Conservation (phyloP, 148 eudicot species). For the Rhododendron griersonianum region DNA sequence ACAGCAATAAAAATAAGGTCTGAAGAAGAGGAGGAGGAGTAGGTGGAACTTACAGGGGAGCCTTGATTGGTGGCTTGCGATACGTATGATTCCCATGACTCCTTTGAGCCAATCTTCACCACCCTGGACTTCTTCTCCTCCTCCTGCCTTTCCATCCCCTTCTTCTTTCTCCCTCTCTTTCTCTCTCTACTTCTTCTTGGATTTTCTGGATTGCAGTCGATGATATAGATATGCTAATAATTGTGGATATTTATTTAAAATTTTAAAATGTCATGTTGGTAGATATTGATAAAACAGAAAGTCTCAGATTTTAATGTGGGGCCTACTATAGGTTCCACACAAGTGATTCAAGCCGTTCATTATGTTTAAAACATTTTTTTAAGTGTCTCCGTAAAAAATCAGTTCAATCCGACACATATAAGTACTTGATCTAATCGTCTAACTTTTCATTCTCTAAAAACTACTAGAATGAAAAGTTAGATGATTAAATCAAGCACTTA, state of each 20-base stretch:
- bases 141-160: conserved; percentile 28
- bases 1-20: not conserved
- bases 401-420: no score
- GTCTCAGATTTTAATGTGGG: no score
- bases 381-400: no score
- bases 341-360: no score
- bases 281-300: not conserved
- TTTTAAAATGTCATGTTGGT: not conserved
- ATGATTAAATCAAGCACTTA: no score
- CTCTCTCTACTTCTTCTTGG: not conserved
- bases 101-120: conserved; percentile 38
- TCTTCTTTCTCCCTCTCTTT: not conserved
- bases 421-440: no score
- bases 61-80: conserved; percentile 43
- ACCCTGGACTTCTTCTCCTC: conserved; percentile 34
- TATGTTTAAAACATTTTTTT: no score
- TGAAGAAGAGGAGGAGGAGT: not conserved
- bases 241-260: not conserved
- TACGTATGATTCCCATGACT: conserved; percentile 48
- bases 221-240: not conserved
- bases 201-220: not conserved
- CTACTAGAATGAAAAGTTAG: no score
- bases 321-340: no score
- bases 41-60: conserved; percentile 42
- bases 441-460: no score